A percentile compares a stretch with the other conserved stretches of the same genome.
Conservation (phyloP, 371 early-diverging fungal genomes). For the Mortierella sp. region DNA sequence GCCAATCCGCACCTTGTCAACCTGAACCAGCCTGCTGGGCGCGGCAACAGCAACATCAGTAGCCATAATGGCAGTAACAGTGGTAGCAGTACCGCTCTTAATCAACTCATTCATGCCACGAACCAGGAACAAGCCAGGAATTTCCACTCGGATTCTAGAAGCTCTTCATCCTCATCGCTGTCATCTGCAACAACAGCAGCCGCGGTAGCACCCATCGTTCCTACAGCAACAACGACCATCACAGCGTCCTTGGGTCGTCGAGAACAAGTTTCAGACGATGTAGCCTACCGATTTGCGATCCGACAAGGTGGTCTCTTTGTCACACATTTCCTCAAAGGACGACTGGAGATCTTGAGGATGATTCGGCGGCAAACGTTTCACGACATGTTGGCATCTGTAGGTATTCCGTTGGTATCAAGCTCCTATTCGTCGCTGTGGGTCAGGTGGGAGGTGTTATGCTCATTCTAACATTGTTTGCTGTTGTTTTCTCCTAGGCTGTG, state of each 20-base stretch:
- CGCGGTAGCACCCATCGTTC: not conserved
- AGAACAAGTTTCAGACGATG: conserved; percentile 34
- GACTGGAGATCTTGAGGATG: conserved; percentile 47
- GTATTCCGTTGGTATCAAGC: no score
- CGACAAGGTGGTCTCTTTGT: conserved; percentile 48
- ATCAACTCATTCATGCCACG: conserved; percentile 33
- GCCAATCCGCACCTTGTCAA: conserved; percentile 53
- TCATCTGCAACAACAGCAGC: conserved; percentile 2
- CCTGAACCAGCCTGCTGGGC: conserved; percentile 18
- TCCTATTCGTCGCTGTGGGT: no score
- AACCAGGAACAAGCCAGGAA: conserved; percentile 35
- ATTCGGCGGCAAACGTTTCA: conserved; percentile 48
- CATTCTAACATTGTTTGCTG: not conserved
- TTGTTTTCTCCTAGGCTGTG: conserved; percentile 15
- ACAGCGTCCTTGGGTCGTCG: conserved; percentile 18
- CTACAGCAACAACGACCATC: conserved; percentile 6
- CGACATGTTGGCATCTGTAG: conserved; percentile 44
- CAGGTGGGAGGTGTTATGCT: no score
- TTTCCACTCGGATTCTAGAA: conserved; percentile 18
- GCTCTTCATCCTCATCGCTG: not conserved
- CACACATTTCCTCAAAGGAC: conserved; percentile 47
- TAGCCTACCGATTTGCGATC: conserved; percentile 46
- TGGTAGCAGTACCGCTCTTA: conserved; percentile 6
- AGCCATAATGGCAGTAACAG: not conserved
- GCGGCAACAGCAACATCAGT: not conserved